A percentile compares a stretch with the other conserved stretches of the same genome.
Conservation (phyloP, 2,329 filamentous ascomycete genomes). For the Colletotrichum lini region DNA sequence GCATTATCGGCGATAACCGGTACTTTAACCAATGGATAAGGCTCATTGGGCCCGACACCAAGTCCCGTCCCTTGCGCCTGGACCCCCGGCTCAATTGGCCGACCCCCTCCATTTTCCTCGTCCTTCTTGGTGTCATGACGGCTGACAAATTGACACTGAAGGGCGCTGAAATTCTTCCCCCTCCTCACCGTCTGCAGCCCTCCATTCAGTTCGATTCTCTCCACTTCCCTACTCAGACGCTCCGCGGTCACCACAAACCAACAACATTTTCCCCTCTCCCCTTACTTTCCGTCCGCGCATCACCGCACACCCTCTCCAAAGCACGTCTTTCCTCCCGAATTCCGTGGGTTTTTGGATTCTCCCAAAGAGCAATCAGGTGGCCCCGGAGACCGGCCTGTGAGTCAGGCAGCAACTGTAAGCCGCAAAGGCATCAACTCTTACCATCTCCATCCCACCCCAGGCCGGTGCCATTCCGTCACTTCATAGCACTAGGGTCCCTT, state of each 20-base stretch:
- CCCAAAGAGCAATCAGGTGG: slow-evolving; percentile 18
- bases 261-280: slow-evolving; percentile 3
- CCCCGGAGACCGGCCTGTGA: slow-evolving; percentile 37
- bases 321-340: slow-evolving; percentile 33
- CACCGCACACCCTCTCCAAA: slow-evolving; percentile 28
- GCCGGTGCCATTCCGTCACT: slow-evolving; percentile 38
- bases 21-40: slow-evolving; percentile 33
- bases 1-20: slow-evolving; percentile 12
- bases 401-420: slow-evolving; percentile 54
- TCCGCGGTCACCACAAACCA: slow-evolving; percentile 25
- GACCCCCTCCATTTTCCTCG: slow-evolving; percentile 35
- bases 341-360: slow-evolving; percentile 33
- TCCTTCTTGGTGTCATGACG: slow-evolving; percentile 27
- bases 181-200: slow-evolving; percentile 38
- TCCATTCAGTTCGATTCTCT: slow-evolving; percentile 39
- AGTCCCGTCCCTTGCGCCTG: background rate
- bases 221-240: slow-evolving; percentile 36
- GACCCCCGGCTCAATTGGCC: slow-evolving; percentile 28
- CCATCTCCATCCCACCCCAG: slow-evolving; percentile 38
- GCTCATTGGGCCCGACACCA: background rate
- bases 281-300: slow-evolving; percentile 21
- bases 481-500: slow-evolving; percentile 3
- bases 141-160: slow-evolving; percentile 43
- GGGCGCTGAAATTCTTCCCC: slow-evolving; percentile 43
- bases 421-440: slow-evolving; percentile 45